These are phyloP conservation scores for Aspergillus chevalieri DNA, from an alignment of 2,329 filamentous ascomycete species.

Conservation along the genomic window DNA sequence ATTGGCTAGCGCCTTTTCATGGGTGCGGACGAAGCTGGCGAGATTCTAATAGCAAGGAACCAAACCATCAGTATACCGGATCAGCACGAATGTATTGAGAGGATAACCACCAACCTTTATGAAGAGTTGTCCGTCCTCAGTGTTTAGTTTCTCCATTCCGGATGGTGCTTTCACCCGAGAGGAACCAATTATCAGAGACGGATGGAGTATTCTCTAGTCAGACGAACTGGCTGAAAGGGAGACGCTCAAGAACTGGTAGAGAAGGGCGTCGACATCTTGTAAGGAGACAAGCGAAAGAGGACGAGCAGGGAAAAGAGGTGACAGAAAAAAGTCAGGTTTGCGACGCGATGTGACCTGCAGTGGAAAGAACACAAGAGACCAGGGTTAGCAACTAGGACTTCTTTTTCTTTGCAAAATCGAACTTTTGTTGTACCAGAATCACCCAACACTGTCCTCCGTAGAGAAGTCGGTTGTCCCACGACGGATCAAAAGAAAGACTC, in stretches of 20 bases:
- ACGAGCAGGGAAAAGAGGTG: slow-evolving; percentile 5
- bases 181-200: slow-evolving; percentile 7
- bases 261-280: slow-evolving; percentile 30
- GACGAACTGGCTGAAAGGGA: slow-evolving; percentile 28
- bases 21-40: slow-evolving; percentile 89
- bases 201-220: slow-evolving; percentile 17
- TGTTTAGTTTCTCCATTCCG: slow-evolving; percentile 46
- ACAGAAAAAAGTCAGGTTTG: slow-evolving; percentile 8
- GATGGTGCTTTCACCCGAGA: slow-evolving; percentile 21
- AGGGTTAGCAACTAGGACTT: background rate
- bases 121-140: slow-evolving; percentile 46
- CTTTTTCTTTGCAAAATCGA: too few relatives aligned
- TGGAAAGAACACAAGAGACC: background rate
- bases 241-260: slow-evolving; percentile 28
- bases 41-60: slow-evolving; percentile 62
- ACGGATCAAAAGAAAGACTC: too few relatives aligned
- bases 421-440: too few relatives aligned
- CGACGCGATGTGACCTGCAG: slow-evolving; percentile 20
- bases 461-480: too few relatives aligned
- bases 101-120: slow-evolving; percentile 34
- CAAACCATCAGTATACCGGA: slow-evolving; percentile 5
- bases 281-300: slow-evolving; percentile 11
- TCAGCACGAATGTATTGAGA: background rate
- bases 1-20: slow-evolving; percentile 96
- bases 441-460: too few relatives aligned